phyloP scores from a whole-genome alignment of 1,284 basidiomycete genomes.

The Heterobasidion annosum region DNA sequence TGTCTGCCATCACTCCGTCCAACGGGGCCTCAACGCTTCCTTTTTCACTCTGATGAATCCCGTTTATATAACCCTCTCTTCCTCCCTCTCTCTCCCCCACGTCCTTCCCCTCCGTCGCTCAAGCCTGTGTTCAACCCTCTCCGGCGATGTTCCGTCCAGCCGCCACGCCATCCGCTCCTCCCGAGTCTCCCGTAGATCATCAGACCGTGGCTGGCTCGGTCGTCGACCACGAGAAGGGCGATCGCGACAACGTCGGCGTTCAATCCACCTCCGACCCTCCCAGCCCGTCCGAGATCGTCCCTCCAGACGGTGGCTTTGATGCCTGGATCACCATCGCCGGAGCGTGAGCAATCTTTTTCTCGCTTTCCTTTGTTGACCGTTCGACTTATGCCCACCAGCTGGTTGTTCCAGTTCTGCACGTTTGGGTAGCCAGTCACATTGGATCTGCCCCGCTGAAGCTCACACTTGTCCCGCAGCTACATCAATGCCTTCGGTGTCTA shows the following conservation, averaged over 20 bases:
- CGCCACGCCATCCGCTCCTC: neutral
- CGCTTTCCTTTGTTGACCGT: neutral
- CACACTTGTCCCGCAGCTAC: conserved; percentile 4
- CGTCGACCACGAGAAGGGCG: neutral
- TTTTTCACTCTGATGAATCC: no score
- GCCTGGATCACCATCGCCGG: neutral
- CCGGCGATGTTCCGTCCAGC: neutral
- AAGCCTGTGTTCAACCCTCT: no score
- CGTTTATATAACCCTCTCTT: no score
- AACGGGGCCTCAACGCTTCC: no score
- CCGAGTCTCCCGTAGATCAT: neutral
- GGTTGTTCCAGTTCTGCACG: neutral
- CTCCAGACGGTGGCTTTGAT: neutral
- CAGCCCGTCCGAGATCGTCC: neutral
- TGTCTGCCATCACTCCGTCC: no score
- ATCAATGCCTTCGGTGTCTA: conserved; percentile 15
- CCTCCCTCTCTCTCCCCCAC: no score
- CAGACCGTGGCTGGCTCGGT: neutral
- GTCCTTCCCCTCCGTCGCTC: no score
- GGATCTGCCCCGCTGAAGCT: neutral
- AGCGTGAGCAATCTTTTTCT: neutral
- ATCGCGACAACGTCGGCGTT: neutral
- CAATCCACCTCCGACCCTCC: neutral
- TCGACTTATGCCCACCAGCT: neutral
- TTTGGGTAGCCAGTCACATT: neutral